Evolutionary conservation across 306 rosid species (phyloP), one percentile per base, ranked within the genome.

Genomic region (Citrullus colocynthis): DNA sequence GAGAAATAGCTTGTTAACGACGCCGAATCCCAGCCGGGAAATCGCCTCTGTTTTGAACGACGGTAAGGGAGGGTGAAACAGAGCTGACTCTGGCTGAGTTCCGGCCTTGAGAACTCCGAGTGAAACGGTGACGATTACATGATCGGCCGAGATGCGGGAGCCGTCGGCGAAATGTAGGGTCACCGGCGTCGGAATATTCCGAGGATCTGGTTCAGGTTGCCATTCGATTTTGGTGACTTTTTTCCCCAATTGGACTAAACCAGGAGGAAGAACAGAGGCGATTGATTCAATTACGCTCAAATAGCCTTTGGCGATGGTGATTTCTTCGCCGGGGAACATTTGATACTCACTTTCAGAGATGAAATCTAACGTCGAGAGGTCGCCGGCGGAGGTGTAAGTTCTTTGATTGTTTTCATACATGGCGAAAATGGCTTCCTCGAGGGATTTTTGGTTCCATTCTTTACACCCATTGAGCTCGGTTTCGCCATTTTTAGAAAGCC

Each of bases 21-120:
- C 90, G n/a, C 99, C 97, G 85, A 89, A 95, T 41, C 99, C 99
- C 52, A 95, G 93, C 88, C 97, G 87, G 69, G 91, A 87, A 78
- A 95, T 95, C 30, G 97, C 97, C 84, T 88, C 87, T 4, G 85
- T 81, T 86, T 95, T 95, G 76, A 85, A 92, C 67, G 78, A 20
- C n/a, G 99, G 99, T 84, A 95, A 82, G 54, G 90, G 90, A 74
- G 99, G 99, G 73, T 37, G 75, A 78, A 95, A 95, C 88, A 92
- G 69, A 84, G 90, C 90, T 16, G 92, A 87, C 74, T 60, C 87
- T 52, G 75, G 90, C 37, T 78, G 62, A 76, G 85, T 85, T n/a
- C 89, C 88, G 74, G 99, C 96, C 83, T 95, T 95, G 56, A 95
- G 91, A 12, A 95, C 97, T 10, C 97, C 98, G 36, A 95, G 80